phyloP scores from a whole-genome alignment of 2,329 filamentous ascomycete species.

The Apiospora hydei region DNA sequence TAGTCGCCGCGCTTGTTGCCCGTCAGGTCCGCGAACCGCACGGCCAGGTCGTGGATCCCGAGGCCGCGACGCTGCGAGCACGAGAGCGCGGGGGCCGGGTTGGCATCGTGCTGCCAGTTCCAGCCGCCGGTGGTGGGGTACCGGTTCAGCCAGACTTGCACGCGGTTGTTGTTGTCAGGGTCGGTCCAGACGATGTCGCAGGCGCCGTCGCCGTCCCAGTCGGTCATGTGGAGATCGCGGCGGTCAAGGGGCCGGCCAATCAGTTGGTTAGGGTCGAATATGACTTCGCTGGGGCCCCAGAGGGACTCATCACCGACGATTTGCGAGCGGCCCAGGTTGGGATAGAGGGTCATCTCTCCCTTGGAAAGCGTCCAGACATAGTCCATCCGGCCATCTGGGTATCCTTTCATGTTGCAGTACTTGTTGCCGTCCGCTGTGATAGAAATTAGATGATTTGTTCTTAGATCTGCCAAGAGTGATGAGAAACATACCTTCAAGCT shows the following conservation, averaged over 20 bases:
- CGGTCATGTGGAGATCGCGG: conserved; percentile 43
- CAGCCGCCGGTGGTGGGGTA: conserved; percentile 27
- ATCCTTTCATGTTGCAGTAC: conserved; percentile 42
- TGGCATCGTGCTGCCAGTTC: conserved; percentile 26
- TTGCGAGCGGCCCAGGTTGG: conserved; percentile 25
- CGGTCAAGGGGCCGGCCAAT: conserved; percentile 31
- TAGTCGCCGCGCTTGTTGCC: conserved; percentile 42
- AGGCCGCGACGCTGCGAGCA: conserved; percentile 39
- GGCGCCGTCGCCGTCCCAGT: conserved; percentile 47
- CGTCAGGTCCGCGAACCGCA: conserved; percentile 43
- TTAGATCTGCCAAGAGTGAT: fast-evolving
- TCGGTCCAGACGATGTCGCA: conserved; percentile 45
- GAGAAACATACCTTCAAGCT: neutral
- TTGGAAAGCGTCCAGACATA: conserved; percentile 35
- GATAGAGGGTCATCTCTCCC: conserved; percentile 31
- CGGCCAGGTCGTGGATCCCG: conserved; percentile 38
- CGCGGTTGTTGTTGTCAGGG: conserved; percentile 33
- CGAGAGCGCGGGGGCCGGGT: conserved; percentile 18
- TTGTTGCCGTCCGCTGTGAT: conserved; percentile 38
- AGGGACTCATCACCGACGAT: conserved; percentile 25
- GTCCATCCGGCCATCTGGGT: conserved; percentile 35
- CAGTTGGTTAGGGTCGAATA: conserved; percentile 27
- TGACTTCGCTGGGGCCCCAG: conserved; percentile 30
- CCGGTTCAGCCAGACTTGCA: conserved; percentile 39
- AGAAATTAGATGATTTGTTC: conserved; percentile 28